Percentiles rank a stretch among this genome's conserved stretches.
phyloP scores from a whole-genome alignment of 2,329 filamentous ascomycete species.

The Aspergillus glaucus region DNA sequence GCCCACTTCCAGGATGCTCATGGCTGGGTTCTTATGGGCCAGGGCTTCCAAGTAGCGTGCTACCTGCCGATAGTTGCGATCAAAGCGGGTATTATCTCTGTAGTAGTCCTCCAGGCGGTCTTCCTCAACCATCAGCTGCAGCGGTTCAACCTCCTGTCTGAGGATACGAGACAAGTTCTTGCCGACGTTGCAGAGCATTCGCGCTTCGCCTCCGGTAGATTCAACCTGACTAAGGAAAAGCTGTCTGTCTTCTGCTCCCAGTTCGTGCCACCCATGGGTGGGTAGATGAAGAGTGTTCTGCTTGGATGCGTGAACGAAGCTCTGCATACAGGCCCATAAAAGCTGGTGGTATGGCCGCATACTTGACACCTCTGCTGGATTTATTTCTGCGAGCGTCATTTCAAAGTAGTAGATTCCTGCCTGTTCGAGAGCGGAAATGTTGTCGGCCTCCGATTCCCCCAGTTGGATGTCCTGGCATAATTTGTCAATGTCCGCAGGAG shows the following conservation, averaged over 20 bases:
- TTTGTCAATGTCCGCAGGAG: not conserved
- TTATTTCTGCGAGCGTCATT: not conserved
- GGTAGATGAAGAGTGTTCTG: not conserved
- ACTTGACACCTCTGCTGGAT: not conserved
- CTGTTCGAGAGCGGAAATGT: not conserved
- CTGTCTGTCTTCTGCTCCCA: too few species aligned
- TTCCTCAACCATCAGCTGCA: not conserved
- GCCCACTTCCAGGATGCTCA: conserved; percentile 7
- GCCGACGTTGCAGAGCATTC: not conserved
- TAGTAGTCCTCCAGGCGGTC: not conserved
- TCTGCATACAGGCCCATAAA: not conserved
- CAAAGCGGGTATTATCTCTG: not conserved
- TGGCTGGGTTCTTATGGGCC: conserved; percentile 6
- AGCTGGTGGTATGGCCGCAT: not conserved
- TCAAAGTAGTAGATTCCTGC: not conserved
- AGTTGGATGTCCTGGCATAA: not conserved
- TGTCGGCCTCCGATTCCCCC: not conserved
- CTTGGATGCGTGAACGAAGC: not conserved
- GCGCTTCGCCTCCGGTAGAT: not conserved
- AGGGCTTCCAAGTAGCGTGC: not conserved
- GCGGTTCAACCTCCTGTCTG: not conserved
- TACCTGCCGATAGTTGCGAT: not conserved
- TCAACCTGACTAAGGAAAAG: not conserved
- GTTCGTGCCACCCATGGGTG: not conserved
- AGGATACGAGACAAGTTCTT: not conserved